Evolutionary conservation across 345 rosid species (phyloP), one percentile per base, ranked within the genome.

Genomic region (Camelina hispida): DNA sequence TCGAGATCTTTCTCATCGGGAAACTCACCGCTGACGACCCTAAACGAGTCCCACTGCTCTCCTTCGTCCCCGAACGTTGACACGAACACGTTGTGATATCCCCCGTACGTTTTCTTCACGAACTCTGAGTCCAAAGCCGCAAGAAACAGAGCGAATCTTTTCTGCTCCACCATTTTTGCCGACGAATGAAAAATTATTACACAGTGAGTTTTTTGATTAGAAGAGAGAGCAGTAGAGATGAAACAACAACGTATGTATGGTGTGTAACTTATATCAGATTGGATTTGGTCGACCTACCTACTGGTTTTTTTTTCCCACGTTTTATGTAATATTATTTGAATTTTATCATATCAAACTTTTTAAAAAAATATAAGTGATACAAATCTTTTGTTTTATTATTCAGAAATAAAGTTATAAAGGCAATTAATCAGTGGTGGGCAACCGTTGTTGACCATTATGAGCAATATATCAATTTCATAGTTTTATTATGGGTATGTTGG

Each of bases 61-160:
- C 95, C 91, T 76, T 85, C 89, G 64, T 91, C 91, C 0, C 88
- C 96, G 43, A 87, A 94, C 4, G 96, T 88, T 0, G 79, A 71
- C 17, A 87, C 78, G 56, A 87, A 93, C 55, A 93, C 98, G 59
- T 89, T 82, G 79, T 86, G 86, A 81, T 94, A 94, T 8, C 98
- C 95, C 10, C 96, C 97, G 14, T 91, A 84, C 5, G 75, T 81
- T 62, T 81, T 78, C 81, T 83, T 86, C 73, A 85, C 97, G 61
- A 86, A 90, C 6, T 90, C 96, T 0, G 97, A 85, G 72, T 91
- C 98, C 40, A 76, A 84, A 7, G 96, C 89, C 3, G 96, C 95
- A 5, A 83, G 84, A 46, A 91, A 65, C 40, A 94, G 84, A 46
- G 84, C 87, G 62, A 80, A 93, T 44, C 83, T 82, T 64, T 77